These are phyloP conservation scores for Talaromyces trachyspermus DNA, from an alignment of 495 filamentous ascomycete species.

Conservation along the genomic window DNA sequence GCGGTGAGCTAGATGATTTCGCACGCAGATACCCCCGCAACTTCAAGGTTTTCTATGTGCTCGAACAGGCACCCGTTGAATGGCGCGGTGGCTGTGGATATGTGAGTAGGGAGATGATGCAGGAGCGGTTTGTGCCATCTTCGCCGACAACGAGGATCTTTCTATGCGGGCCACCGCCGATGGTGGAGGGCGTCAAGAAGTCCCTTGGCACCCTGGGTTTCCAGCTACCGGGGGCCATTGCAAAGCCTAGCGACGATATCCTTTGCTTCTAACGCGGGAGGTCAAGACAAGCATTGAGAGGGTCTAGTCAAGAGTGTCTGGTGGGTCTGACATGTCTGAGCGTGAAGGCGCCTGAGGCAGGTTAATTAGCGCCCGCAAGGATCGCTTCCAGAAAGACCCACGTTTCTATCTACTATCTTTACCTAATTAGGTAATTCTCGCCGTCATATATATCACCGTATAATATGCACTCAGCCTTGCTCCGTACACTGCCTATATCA, in stretches of 20 bases:
- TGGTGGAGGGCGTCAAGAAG: conserved; percentile 31
- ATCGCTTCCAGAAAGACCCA: too few species aligned
- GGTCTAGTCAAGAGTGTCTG: neutral
- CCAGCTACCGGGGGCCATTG: conserved; percentile 10
- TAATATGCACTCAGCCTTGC: too few species aligned
- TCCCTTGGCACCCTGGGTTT: conserved; percentile 12
- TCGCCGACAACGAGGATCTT: conserved; percentile 86
- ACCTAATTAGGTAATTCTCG: too few species aligned
- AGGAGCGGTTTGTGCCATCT: conserved; percentile 86
- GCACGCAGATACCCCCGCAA: conserved; percentile 88
- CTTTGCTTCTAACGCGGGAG: conserved; percentile 6
- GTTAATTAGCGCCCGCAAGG: too few species aligned
- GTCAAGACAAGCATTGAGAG: neutral
- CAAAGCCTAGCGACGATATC: conserved; percentile 11
- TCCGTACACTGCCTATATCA: too few species aligned
- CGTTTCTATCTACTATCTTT: too few species aligned
- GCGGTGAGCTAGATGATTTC: conserved; percentile 68
- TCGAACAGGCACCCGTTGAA: conserved; percentile 73
- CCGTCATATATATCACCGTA: too few species aligned
- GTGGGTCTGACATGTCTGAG: neutral
- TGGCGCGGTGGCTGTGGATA: conserved; percentile 71
- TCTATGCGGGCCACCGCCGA: conserved; percentile 76
- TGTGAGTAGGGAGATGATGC: conserved; percentile 80
- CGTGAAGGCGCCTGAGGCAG: too few species aligned
- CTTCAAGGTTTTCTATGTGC: conserved; percentile 82